Base-by-base conservation (phyloP, 768 basidiomycete genomes). In the Termitomyces sp. region DNA sequence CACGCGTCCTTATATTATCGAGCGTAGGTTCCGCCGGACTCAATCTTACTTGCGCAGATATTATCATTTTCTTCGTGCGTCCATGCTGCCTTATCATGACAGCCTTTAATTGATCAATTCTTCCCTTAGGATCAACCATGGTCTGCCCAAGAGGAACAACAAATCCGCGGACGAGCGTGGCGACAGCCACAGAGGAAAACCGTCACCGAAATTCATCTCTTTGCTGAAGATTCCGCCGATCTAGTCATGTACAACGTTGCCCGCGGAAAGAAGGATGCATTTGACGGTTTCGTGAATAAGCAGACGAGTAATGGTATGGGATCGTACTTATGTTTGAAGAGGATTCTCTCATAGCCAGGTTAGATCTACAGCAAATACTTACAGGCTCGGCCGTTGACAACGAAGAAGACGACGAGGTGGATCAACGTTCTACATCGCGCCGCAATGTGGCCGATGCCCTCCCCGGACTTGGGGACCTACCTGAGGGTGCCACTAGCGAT, bases 1-100 rank as follows among this genome's bases (percentile, higher is more conserved):
- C 21, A 10, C 44, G 65, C 7, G 57, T 68, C 0, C 53, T 68
- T 0, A 59, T 70, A 1, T 52, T 70, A 43, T 70, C 67, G 0
- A 54, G 56, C 7, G 62, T 70, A 1, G 67, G 67, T 5, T 45
- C 59, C 0, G 60, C 59, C 2, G 66, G 67, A 4, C 59, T 68
- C 0, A 70, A 68, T 41, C 56, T 68, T 0, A 52, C 66, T 3
- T 43, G 59, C 3, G 61, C 67, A 1, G 44, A 49, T 23, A 42
- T 55, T 6, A 46, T 69, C 3, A 58, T 69, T 2, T 60, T 67
- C 17, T 56, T 69, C 9, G 64, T 69, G 41, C 57, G 63, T 58
- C 14, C n/a, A 16, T 30, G n/a, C n/a, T n/a, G n/a, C n/a, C n/a
- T n/a, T n/a, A n/a, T n/a, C n/a, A n/a, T n/a, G n/a, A n/a, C n/a